These are phyloP conservation scores for Cicer pinnatifidum DNA, from an alignment of 306 rosid species.

Conservation along the genomic window DNA sequence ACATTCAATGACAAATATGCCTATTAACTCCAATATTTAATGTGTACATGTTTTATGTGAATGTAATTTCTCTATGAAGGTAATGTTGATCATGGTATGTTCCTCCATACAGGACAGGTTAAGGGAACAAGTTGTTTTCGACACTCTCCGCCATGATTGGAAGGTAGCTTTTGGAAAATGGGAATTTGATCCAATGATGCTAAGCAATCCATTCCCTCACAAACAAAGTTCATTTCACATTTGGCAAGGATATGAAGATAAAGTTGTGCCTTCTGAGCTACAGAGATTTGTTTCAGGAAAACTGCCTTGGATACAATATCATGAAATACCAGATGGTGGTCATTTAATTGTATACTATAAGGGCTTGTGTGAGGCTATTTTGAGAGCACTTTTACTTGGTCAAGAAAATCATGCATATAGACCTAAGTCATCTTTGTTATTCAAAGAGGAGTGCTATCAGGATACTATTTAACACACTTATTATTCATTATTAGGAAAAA, in stretches of 20 bases:
- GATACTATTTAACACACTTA: background rate
- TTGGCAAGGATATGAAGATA: constrained; percentile 93
- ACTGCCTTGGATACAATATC: constrained; percentile 87
- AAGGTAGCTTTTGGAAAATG: constrained; percentile 74
- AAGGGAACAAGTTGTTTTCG: constrained; percentile 63
- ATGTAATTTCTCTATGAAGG: background rate
- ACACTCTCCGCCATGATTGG: constrained; percentile 81
- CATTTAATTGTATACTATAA: constrained; percentile 77
- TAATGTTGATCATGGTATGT: constrained; percentile 33
- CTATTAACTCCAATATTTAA: too few species aligned
- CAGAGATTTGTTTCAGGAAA: constrained; percentile 79
- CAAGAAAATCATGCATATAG: constrained; percentile 64
- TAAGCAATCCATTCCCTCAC: constrained; percentile 66
- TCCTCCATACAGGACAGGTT: constrained; percentile 60
- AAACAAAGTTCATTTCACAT: constrained; percentile 69
- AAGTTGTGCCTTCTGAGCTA: constrained; percentile 81
- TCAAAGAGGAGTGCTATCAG: constrained; percentile 24
- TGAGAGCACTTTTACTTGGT: constrained; percentile 84
- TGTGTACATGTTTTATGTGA: background rate
- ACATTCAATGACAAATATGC: too few species aligned
- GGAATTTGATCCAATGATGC: constrained; percentile 83
- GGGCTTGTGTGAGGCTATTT: constrained; percentile 81
- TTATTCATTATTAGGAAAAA: background rate
- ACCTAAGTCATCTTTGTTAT: constrained; percentile 48
- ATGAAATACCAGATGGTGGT: constrained; percentile 92